Evolutionary conservation across 768 basidiomycete species (phyloP).

Genomic region (Leccinum variicolor): DNA sequence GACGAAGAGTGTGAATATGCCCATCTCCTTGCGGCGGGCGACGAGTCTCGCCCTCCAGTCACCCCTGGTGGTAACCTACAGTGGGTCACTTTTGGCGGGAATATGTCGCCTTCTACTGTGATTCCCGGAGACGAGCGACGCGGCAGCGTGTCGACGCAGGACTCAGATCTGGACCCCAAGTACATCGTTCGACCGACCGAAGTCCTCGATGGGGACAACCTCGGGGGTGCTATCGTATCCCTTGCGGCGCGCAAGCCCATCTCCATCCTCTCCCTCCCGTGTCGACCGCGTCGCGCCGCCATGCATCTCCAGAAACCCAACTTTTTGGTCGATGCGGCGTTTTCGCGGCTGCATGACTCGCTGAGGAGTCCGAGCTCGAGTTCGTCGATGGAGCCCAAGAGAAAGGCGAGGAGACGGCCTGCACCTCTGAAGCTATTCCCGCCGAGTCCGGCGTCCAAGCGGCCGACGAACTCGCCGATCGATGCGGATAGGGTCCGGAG

Average conservation of each 20-base stretch:
- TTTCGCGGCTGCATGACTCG: constrained; percentile 13
- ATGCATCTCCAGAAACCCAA: constrained; percentile 37
- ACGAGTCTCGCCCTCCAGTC: constrained; percentile 22
- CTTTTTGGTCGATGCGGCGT: constrained; percentile 32
- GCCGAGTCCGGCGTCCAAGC: constrained; percentile 29
- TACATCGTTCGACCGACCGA: constrained; percentile 42
- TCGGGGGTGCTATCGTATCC: constrained; percentile 27
- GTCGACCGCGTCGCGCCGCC: constrained; percentile 33
- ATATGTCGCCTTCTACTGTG: constrained; percentile 12
- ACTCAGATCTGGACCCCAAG: constrained; percentile 52
- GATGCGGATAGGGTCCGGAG: constrained; percentile 33
- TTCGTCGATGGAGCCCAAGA: constrained; percentile 16
- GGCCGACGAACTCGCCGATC: constrained; percentile 34
- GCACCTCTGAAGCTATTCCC: constrained; percentile 40
- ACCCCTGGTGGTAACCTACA: constrained; percentile 29
- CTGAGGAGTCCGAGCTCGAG: constrained; percentile 16
- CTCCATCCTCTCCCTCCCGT: constrained; percentile 36
- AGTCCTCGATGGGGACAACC: constrained; percentile 31
- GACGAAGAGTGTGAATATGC: constrained; percentile 70
- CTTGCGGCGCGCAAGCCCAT: constrained; percentile 28
- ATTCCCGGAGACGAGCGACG: constrained; percentile 34
- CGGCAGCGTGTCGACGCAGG: constrained; percentile 46
- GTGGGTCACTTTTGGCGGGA: constrained; percentile 43
- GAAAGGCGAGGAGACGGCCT: constrained; percentile 38
- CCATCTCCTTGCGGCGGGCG: constrained; percentile 48